phyloP scores from a whole-genome alignment of 192 early-diverging fungal species.

The Globomyces pollinis-pini region DNA sequence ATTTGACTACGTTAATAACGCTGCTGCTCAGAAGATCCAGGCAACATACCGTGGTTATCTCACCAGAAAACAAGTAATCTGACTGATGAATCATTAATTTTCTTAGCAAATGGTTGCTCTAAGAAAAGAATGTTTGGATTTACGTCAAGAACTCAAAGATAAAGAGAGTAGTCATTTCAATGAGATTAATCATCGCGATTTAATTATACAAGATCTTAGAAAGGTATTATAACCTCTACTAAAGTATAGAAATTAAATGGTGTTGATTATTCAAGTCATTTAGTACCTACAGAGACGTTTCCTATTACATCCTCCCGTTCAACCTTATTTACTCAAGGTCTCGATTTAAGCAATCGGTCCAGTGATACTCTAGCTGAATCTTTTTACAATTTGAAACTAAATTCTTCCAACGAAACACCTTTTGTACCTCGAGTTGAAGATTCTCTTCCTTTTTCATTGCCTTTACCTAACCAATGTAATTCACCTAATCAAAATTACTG shows the following conservation, averaged over 20 bases:
- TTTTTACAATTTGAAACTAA: background rate
- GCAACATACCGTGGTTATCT: background rate
- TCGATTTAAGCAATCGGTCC: too few species aligned
- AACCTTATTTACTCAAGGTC: background rate
- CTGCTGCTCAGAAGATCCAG: background rate
- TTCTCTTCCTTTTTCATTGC: background rate
- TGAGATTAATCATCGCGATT: background rate
- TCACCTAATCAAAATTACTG: background rate
- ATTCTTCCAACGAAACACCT: background rate
- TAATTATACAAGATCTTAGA: background rate
- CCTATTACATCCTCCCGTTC: background rate
- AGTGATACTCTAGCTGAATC: too few species aligned
- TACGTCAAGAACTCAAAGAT: background rate
- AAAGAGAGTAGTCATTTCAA: background rate
- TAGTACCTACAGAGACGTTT: background rate
- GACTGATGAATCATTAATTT: too few species aligned
- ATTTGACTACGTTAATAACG: too few species aligned
- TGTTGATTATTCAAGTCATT: constrained; percentile 1
- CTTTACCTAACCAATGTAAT: too few species aligned
- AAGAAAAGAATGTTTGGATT: background rate
- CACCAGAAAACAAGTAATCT: background rate
- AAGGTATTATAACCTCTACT: background rate
- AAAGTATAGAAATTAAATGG: background rate
- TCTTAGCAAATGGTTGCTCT: background rate
- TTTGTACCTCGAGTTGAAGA: background rate